These are phyloP conservation scores for Exserohilum turcica DNA, from an alignment of 2,329 filamentous ascomycete genomes.

Conservation along the genomic window DNA sequence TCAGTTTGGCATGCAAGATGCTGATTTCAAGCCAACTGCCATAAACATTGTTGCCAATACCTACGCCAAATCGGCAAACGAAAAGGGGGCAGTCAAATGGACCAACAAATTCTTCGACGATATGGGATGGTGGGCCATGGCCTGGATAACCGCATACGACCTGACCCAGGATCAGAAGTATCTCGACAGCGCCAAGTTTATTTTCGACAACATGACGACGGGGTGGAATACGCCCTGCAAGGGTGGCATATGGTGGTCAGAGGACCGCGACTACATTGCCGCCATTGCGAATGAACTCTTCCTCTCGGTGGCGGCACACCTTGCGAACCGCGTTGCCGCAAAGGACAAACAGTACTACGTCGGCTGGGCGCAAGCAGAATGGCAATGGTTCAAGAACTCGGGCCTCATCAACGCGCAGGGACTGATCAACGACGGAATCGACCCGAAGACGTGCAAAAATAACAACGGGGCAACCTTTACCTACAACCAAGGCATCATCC, in stretches of 20 bases:
- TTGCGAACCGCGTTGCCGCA: conserved; percentile 56
- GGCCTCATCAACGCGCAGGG: conserved; percentile 59
- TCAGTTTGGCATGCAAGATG: conserved; percentile 38
- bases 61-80: conserved; percentile 38
- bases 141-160: conserved; percentile 63
- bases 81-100: conserved; percentile 44
- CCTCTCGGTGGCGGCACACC: conserved; percentile 58
- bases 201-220: conserved; percentile 63
- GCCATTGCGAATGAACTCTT: conserved; percentile 65
- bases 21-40: conserved; percentile 35
- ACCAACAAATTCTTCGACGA: conserved; percentile 64
- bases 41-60: conserved; percentile 42
- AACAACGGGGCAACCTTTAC: conserved; percentile 58
- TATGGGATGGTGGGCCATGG: conserved; percentile 68
- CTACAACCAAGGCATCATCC: conserved; percentile 65
- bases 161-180: conserved; percentile 59
- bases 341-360: conserved; percentile 51
- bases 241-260: conserved; percentile 63
- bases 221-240: conserved; percentile 56
- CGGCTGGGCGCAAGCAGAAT: conserved; percentile 57
- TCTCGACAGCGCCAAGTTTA: conserved; percentile 58
- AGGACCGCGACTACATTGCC: conserved; percentile 58
- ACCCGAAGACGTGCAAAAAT: conserved; percentile 56
- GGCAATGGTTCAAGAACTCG: conserved; percentile 58
- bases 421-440: conserved; percentile 62